These are phyloP conservation scores for Malania oleifera DNA, from an alignment of 164 flowering plant genomes.

Conservation along the genomic window DNA sequence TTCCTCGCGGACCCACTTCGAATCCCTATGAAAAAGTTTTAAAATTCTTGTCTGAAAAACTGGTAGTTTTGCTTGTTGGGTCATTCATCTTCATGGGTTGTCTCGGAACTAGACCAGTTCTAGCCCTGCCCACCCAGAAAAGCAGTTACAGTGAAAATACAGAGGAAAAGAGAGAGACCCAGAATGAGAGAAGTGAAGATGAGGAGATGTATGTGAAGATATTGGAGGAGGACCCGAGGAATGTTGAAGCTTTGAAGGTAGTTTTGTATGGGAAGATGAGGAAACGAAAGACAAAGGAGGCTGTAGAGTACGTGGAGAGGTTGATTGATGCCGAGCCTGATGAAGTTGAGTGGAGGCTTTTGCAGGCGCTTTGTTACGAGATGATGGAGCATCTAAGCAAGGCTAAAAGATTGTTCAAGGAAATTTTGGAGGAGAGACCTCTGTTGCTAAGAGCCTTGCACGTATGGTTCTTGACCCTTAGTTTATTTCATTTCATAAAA, in stretches of 20 bases:
- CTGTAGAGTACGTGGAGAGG: constrained; percentile 67
- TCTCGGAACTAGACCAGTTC: constrained; percentile 28
- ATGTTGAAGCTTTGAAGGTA: constrained; percentile 75
- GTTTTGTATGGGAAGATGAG: constrained; percentile 70
- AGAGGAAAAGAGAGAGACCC: constrained; percentile 23
- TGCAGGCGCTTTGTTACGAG: constrained; percentile 83
- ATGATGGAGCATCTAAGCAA: constrained; percentile 59
- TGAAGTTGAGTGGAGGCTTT: constrained; percentile 89
- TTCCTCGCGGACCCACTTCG: too few relatives aligned
- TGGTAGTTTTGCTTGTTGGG: constrained; percentile 50
- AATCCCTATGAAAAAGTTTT: constrained; percentile 16
- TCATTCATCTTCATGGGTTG: constrained; percentile 50
- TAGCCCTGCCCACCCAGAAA: constrained; percentile 26
- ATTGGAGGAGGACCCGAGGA: constrained; percentile 58
- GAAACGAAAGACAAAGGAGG: constrained; percentile 58
- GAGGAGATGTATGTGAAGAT: constrained; percentile 55
- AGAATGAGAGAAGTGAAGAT: constrained; percentile 28
- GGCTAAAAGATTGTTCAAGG: constrained; percentile 70
- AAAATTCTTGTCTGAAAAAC: constrained; percentile 26
- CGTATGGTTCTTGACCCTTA: constrained; percentile 38
- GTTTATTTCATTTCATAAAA: background rate
- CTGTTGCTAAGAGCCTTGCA: constrained; percentile 82
- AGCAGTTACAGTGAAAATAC: constrained; percentile 10
- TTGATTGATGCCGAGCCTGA: constrained; percentile 65
- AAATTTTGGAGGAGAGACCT: constrained; percentile 69